Conservation (phyloP, 257 asterid species). For the Petrea volubilis region DNA sequence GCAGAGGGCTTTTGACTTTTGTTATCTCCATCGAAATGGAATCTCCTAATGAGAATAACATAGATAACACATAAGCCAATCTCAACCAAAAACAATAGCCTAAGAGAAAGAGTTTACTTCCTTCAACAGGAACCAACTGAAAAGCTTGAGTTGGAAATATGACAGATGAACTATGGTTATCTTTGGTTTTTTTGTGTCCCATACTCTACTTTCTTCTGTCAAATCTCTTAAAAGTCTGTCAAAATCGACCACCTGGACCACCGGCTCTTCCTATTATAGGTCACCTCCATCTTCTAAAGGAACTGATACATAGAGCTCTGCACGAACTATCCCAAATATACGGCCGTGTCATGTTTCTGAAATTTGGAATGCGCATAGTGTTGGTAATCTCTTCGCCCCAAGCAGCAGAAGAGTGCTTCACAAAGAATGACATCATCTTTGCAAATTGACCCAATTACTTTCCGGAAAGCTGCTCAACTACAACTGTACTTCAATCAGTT, state of each 20-base stretch:
- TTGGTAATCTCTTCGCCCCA: background rate
- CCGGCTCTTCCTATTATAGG: background rate
- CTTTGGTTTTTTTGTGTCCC: background rate
- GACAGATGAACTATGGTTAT: background rate
- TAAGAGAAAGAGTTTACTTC: background rate
- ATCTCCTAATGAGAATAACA: background rate
- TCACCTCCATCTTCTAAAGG: background rate
- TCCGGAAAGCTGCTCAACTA: constrained; percentile 18
- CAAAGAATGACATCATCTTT: constrained; percentile 34
- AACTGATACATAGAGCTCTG: background rate
- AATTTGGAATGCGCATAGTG: background rate
- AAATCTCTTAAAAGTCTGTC: background rate
- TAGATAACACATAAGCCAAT: too few relatives aligned
- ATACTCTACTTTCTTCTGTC: background rate
- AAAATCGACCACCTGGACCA: background rate
- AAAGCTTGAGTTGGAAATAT: background rate
- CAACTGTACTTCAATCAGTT: constrained; percentile 8
- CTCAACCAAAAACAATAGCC: background rate
- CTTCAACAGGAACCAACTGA: background rate
- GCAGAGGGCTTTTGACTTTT: background rate
- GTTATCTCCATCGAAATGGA: too few relatives aligned
- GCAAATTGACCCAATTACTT: constrained; percentile 32
- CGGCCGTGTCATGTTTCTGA: background rate
- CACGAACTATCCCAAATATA: background rate
- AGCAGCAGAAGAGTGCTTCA: constrained; percentile 36